Base-by-base conservation (phyloP, 2,329 filamentous ascomycete genomes). In the Dactylellina sp. region DNA sequence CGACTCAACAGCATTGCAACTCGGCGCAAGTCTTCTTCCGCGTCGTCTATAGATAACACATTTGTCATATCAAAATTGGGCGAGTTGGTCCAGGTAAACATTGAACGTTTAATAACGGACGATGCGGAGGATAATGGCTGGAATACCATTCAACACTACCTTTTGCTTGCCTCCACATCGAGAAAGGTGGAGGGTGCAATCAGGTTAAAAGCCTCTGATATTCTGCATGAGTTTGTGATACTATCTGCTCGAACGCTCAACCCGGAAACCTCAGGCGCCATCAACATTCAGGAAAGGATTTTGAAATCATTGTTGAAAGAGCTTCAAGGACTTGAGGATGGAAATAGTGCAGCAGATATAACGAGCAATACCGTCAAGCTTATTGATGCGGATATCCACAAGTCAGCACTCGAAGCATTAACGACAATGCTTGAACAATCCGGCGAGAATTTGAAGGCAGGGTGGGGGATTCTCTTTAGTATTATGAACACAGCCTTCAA, bases 381-480 rank as follows among this genome's bases (percentile, higher is more conserved):
- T 0, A 88, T 88, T 0, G 90, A 95, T 76, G 83, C 92, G 16
- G 90, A 95, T 63, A 91, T 96, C 14, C 92, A 97, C 79, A 89
- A 89, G 75, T 88, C 91, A 60, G 85, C 91, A 22, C 85, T 97
- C 1, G 92, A 96, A 76, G 89, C 91, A 0, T 83, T 97, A 5
- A 93, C 92, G 80, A 89, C 85, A 63, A 87, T 97, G 18, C 85
- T 99, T 1, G 94, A 98, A 79, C 90, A 93, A 75, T 94, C 90
- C 77, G 95, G 94, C 7, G 93, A 99, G 79, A 89, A 88, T 0
- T 85, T 98, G 4, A 84, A 90, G 12, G 89, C 88, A 76, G 93
- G 93, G 2, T 99, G 95, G 95, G 87, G 90, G 52, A 86, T 92
- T 53, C 89, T 92, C 0, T 95, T 99, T 77, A 88, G 91, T 47